These are phyloP conservation scores for Jackrogersella minutella DNA, from an alignment of 495 filamentous ascomycete species.

Conservation along the genomic window DNA sequence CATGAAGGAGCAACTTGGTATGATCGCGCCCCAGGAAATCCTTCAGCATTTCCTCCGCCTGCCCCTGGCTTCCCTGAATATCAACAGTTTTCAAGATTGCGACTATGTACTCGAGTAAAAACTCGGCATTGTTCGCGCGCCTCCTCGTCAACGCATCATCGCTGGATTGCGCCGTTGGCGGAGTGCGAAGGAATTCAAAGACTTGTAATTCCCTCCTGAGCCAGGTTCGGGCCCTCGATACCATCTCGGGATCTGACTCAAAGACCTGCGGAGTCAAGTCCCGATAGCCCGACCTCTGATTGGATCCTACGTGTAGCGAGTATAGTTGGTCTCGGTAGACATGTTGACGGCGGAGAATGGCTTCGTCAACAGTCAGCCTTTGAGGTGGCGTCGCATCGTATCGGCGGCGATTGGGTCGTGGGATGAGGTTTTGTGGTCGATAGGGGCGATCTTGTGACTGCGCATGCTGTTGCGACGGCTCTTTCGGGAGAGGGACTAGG, in stretches of 20 bases:
- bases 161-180: constrained; percentile 34
- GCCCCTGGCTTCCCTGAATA: constrained; percentile 81
- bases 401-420: constrained; percentile 31
- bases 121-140: constrained; percentile 81
- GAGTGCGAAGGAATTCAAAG: constrained; percentile 72
- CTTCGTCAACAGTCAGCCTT: constrained; percentile 55
- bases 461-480: constrained; percentile 17
- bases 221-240: constrained; percentile 86
- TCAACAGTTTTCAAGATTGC: constrained; percentile 91
- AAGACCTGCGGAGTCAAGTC: constrained; percentile 77
- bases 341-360: constrained; percentile 71
- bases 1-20: constrained; percentile 82
- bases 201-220: constrained; percentile 88
- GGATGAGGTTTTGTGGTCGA: background rate
- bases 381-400: constrained; percentile 28
- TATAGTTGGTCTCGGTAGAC: constrained; percentile 81
- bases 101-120: constrained; percentile 86
- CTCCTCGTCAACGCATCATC: constrained; percentile 49
- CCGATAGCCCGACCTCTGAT: constrained; percentile 76
- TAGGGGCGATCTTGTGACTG: constrained; percentile 2
- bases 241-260: constrained; percentile 67
- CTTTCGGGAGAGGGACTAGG: constrained; percentile 43
- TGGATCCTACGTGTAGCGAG: constrained; percentile 86
- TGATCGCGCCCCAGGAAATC: constrained; percentile 86
- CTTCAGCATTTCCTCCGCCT: constrained; percentile 86